Base-by-base conservation (phyloP, 768 basidiomycete genomes). In the Auricularia heimuer region DNA sequence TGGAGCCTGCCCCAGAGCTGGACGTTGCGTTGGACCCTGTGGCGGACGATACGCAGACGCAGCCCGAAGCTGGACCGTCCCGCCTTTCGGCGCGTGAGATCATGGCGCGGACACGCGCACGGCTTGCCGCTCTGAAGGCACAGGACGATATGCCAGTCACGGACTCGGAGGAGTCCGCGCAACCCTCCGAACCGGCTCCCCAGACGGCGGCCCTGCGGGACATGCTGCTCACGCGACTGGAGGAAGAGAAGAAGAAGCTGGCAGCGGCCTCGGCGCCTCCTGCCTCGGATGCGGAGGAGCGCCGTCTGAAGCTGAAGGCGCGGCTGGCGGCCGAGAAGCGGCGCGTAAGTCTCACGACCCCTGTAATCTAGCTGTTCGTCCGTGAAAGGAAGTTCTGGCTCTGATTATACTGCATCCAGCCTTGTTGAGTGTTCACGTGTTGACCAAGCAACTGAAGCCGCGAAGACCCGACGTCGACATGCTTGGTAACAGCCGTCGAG, bases 221-320 rank as follows among this genome's bases (percentile, higher is more conserved):
- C 61, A 71, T 70, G 69, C 73, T 84, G 65, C 73, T 83, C 63
- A 70, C 69, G 65, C 78, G 75, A 70, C 76, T 85, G 64, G 73
- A 77, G 65, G 72, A 75, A 67, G 83, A 82, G 73, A 81, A 78
- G 72, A 66, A 65, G 66, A 65, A 33, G 29, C 56, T 60, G 24
- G 56, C 56, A 6, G 11, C 21, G 24, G 29, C 24, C 8, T 60
- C 56, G 11, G 56, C 34, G 14, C 29, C 56, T 60, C 29, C 56
- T 29, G 34, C 56, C 14, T 29, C 34, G 56, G 56, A 60, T 24
- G 34, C 34, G 24, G 56, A 60, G 29, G 56, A 60, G 56, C 56
- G 56, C 3, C 24, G 56, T 14, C 56, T 60, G 14, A 14, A 29
- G 14, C 56, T 60, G 24, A 34, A 24, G 56, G 56, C 56, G 24